Evolutionary conservation across 768 basidiomycete genomes (phyloP).

Genomic region (Suillus cothurnatus): DNA sequence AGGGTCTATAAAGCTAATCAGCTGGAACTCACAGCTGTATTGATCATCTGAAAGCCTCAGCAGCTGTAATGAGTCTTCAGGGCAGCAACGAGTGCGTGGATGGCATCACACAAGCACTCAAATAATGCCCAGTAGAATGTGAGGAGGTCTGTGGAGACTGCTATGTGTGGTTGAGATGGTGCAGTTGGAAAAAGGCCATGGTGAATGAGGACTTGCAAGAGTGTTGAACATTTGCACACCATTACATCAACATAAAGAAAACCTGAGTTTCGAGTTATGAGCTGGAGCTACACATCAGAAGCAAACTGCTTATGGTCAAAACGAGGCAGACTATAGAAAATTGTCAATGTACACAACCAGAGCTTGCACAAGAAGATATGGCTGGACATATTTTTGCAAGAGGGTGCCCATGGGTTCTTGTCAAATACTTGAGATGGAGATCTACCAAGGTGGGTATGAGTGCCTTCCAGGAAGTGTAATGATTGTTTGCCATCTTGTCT

Average conservation of each 20-base stretch:
- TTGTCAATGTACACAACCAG: background rate
- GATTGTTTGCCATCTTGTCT: background rate
- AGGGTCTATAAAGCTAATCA: conserved; percentile 19
- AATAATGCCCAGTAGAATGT: conserved; percentile 38
- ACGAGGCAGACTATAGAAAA: background rate
- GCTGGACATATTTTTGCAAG: background rate
- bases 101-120: conserved; percentile 35
- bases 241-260: conserved; percentile 15
- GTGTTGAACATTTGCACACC: conserved; percentile 25
- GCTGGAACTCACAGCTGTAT: conserved; percentile 3
- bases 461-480: background rate
- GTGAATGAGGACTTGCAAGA: conserved; percentile 28
- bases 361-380: conserved; percentile 2
- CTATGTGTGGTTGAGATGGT: conserved; percentile 21
- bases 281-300: background rate
- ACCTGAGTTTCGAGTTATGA: conserved; percentile 17
- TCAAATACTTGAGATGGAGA: background rate
- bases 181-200: conserved; percentile 37
- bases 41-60: conserved; percentile 16
- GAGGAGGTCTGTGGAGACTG: conserved; percentile 28
- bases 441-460: conserved; percentile 1
- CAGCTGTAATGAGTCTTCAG: conserved; percentile 7
- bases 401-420: conserved; percentile 5
- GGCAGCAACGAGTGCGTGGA: conserved; percentile 12
- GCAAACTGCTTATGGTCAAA: conserved; percentile 4